phyloP scores from a whole-genome alignment of 2,329 filamentous ascomycete species.

The Epichloe elymi region DNA sequence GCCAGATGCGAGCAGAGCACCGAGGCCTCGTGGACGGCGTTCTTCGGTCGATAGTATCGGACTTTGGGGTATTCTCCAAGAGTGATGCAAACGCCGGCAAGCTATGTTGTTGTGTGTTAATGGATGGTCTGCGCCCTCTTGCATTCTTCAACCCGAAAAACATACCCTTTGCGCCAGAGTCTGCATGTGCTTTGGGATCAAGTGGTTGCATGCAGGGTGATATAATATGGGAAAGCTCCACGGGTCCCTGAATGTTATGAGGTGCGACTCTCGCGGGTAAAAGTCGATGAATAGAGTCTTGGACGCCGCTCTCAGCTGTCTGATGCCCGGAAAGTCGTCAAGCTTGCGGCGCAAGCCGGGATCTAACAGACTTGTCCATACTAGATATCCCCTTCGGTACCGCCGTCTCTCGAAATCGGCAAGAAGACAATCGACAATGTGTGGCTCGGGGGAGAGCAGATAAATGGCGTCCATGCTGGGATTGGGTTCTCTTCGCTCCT shows the following conservation, averaged over 20 bases:
- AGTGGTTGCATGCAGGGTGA: slow-evolving; percentile 75
- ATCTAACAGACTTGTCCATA: slow-evolving; percentile 73
- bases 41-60: slow-evolving; percentile 71
- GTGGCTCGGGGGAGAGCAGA: slow-evolving; percentile 69
- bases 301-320: slow-evolving; percentile 66
- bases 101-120: slow-evolving; percentile 12
- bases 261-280: slow-evolving; percentile 78
- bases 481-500: slow-evolving; percentile 70
- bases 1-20: slow-evolving; percentile 82
- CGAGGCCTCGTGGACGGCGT: slow-evolving; percentile 69
- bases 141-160: not conserved
- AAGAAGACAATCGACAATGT: slow-evolving; percentile 87
- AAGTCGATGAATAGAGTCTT: slow-evolving; percentile 79
- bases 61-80: slow-evolving; percentile 91
- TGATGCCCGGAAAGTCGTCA: slow-evolving; percentile 54
- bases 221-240: slow-evolving; percentile 92
- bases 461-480: slow-evolving; percentile 92
- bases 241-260: slow-evolving; percentile 85
- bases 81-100: slow-evolving; percentile 62
- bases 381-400: slow-evolving; percentile 66
- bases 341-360: slow-evolving; percentile 59
- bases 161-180: slow-evolving; percentile 73
- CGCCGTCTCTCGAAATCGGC: slow-evolving; percentile 78
- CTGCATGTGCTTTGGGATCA: slow-evolving; percentile 75
- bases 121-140: not conserved